Percentiles rank a stretch among this genome's conserved stretches.
These are phyloP conservation scores for Haplographium delicatum DNA, from an alignment of 495 filamentous ascomycete genomes.

Conservation along the genomic window DNA sequence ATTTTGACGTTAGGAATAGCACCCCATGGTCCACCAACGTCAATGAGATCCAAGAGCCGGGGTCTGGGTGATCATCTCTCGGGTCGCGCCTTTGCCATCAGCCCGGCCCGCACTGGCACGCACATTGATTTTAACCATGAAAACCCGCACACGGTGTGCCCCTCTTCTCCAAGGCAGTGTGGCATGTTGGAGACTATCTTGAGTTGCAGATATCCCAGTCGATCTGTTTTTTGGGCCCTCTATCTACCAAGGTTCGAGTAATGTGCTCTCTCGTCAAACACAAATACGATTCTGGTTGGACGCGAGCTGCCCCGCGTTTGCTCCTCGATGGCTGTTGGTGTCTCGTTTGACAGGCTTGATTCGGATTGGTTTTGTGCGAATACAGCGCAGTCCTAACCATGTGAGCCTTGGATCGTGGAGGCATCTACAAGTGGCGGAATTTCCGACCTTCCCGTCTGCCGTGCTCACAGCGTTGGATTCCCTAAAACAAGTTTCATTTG, in stretches of 20 bases:
- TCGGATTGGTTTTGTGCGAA: not conserved
- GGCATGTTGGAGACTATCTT: not conserved
- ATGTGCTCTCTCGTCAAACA: not conserved
- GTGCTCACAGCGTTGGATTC: constrained; percentile 9
- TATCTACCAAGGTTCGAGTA: not conserved
- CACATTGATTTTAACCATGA: constrained; percentile 2
- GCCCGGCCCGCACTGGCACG: constrained; percentile 16
- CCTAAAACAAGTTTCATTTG: not conserved
- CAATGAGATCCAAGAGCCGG: constrained; percentile 11
- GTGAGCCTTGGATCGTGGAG: too few relatives aligned
- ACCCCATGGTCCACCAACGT: not conserved
- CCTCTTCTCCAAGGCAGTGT: not conserved
- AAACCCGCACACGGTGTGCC: not conserved
- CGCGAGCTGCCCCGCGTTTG: not conserved
- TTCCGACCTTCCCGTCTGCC: constrained; percentile 14
- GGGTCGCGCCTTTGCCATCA: constrained; percentile 19
- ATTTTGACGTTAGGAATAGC: too few relatives aligned
- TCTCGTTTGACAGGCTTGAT: constrained; percentile 8
- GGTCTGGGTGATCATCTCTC: constrained; percentile 18
- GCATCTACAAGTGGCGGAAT: constrained; percentile 14
- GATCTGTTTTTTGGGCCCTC: not conserved
- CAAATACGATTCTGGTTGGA: too few relatives aligned
- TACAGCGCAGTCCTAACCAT: too few relatives aligned
- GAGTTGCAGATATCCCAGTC: not conserved
- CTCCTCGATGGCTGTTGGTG: not conserved